These are phyloP conservation scores for Phytophthora colocasiae DNA, from an alignment of 352 stramenopile species.

Conservation along the genomic window DNA sequence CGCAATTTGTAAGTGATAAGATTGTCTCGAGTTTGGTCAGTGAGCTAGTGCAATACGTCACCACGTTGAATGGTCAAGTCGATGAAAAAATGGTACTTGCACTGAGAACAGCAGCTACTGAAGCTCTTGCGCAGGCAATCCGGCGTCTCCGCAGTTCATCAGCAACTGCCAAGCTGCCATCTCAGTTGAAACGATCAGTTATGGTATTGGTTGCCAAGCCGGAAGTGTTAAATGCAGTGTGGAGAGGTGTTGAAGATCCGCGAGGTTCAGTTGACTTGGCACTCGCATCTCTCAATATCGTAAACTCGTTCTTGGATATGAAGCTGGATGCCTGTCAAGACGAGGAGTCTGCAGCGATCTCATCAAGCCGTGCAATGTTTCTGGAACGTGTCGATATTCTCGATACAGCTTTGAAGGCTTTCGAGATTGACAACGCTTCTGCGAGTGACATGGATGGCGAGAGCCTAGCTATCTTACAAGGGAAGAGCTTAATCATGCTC, in stretches of 20 bases:
- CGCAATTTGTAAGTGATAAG: conserved; percentile 52
- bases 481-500: conserved; percentile 72
- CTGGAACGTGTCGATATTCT: conserved; percentile 49
- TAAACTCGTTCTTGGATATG: conserved; percentile 71
- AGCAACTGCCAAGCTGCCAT: conserved; percentile 28
- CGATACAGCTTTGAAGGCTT: conserved; percentile 35
- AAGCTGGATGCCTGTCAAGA: conserved; percentile 39
- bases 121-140: conserved; percentile 64
- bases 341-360: conserved; percentile 37
- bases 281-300: conserved; percentile 66
- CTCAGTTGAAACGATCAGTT: conserved; percentile 39
- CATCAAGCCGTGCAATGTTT: conserved; percentile 40
- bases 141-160: conserved; percentile 48
- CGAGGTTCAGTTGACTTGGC: conserved; percentile 37
- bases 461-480: conserved; percentile 44
- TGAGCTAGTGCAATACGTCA: conserved; percentile 33
- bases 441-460: conserved; percentile 6
- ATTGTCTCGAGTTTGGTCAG: conserved; percentile 43
- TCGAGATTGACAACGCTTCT: conserved; percentile 18
- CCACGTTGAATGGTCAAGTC: not conserved
- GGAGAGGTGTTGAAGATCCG: conserved; percentile 39
- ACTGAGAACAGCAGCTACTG: conserved; percentile 51
- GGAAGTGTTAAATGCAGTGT: conserved; percentile 50
- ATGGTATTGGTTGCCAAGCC: conserved; percentile 48
- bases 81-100: conserved; percentile 10